Percentiles rank a stretch among this genome's conserved stretches.
Conservation (phyloP, 768 basidiomycete genomes). For the Termitomyces sp. region DNA sequence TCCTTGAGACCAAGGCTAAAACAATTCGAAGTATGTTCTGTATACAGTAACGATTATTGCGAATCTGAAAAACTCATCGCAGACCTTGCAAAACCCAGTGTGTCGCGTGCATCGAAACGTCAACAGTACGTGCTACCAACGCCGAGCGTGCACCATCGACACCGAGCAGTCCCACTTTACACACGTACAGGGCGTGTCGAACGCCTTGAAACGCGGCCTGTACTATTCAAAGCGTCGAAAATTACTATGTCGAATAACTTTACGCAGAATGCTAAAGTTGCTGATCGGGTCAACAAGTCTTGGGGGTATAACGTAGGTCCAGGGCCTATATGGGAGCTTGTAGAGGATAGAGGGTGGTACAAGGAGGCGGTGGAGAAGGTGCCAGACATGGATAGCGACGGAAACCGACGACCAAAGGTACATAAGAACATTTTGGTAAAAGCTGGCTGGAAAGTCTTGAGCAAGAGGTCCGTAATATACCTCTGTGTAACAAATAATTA, state of each 20-base stretch:
- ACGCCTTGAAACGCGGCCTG: conserved; percentile 49
- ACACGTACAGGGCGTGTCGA: conserved; percentile 50
- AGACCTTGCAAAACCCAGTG: conserved; percentile 19
- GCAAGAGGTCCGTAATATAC: conserved; percentile 39
- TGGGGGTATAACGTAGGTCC: conserved; percentile 74
- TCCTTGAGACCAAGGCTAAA: conserved; percentile 19
- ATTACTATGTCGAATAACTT: conserved; percentile 53
- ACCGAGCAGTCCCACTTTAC: conserved; percentile 63
- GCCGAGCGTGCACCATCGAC: conserved; percentile 69
- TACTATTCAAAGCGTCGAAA: conserved; percentile 41
- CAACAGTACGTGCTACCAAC: conserved; percentile 59
- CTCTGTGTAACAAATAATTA: background rate
- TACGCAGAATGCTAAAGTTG: conserved; percentile 42
- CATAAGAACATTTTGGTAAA: conserved; percentile 40
- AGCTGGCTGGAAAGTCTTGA: conserved; percentile 43
- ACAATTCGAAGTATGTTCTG: conserved; percentile 22
- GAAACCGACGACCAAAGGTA: conserved; percentile 55
- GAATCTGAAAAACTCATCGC: conserved; percentile 1
- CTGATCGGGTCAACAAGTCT: conserved; percentile 59
- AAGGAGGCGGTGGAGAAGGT: conserved; percentile 49
- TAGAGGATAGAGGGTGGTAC: conserved; percentile 76
- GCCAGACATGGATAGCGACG: conserved; percentile 39
- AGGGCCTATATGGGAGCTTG: conserved; percentile 76
- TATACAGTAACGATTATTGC: conserved; percentile 6
- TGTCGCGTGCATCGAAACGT: conserved; percentile 35